Evolutionary conservation across 345 rosid genomes (phyloP), one percentile per base, ranked within the genome.

Genomic region (Euphorbia pulcherrima): DNA sequence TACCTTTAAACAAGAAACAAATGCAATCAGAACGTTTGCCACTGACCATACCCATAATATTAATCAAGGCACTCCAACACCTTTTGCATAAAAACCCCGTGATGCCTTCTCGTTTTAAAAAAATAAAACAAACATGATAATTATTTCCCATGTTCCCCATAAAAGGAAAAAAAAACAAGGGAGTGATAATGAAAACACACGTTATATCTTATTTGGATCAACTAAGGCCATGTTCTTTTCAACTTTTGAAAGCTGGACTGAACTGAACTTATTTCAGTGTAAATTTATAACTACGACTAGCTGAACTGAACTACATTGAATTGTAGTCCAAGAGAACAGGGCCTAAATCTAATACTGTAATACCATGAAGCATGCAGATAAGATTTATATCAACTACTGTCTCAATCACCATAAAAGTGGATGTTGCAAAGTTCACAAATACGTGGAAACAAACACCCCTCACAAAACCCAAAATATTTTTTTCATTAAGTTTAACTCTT

Each of bases 1-100:
- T 91, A 47, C 97, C 97, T 94, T 57, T 72, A 66, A 35, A 73
- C 39, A 76, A 29, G 21, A 9, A 35, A 17, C 37, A 60, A 27
- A 10, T 8, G 0, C 24, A 21, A 53, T 53, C 57, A 52, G n/a
- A 21, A 51, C 8, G 26, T 3, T 52, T 2, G 17, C 6, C 10
- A 57, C 37, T 27, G 17, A 29, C 10, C 39, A 28, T 14, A 29
- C 17, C n/a, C 39, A 57, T 57, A 13, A 55, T 24, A 27, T 13
- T n/a, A n/a, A n/a, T n/a, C 62, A 57, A 59, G 39, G 7, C 33
- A 59, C 18, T 59, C 20, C 39, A 57, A 59, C 18, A 59, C 20
- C 5, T n/a, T 18, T n/a, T n/a, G n/a, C n/a, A n/a, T n/a, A n/a
- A n/a, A n/a, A n/a, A n/a, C n/a, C n/a, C n/a, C n/a, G n/a, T 48